These are phyloP conservation scores for Diaporthe australafricana DNA, from an alignment of 2,329 filamentous ascomycete genomes.

Conservation along the genomic window DNA sequence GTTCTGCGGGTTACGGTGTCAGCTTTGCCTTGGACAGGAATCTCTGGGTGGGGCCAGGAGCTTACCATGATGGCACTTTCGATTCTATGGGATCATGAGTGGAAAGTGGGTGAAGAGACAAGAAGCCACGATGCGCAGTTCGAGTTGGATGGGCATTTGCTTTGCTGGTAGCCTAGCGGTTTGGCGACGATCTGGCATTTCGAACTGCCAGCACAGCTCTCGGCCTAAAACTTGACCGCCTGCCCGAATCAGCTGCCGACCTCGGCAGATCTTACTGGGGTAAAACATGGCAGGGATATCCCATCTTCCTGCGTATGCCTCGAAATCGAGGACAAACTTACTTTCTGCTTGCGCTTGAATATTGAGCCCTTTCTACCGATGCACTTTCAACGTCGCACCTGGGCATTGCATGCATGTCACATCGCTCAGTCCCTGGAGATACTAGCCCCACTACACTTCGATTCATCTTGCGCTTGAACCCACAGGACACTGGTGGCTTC, in stretches of 20 bases:
- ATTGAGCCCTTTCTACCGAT: too few relatives aligned
- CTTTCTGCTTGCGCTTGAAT: too few relatives aligned
- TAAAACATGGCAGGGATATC: not conserved
- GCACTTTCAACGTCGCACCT: too few relatives aligned
- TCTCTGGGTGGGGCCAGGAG: fast-evolving
- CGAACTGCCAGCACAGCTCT: slow-evolving; percentile 9
- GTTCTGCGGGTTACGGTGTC: slow-evolving; percentile 65
- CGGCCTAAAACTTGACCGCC: slow-evolving; percentile 2
- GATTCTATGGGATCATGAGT: not conserved
- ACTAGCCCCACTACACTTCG: too few relatives aligned
- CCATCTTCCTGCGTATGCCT: fast-evolving
- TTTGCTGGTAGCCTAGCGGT: not conserved
- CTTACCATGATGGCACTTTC: slow-evolving; percentile 19
- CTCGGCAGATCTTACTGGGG: not conserved
- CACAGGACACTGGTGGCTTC: too few relatives aligned
- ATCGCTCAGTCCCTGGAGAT: too few relatives aligned
- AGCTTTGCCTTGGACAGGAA: not conserved
- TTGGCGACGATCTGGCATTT: slow-evolving; percentile 24
- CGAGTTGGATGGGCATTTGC: not conserved
- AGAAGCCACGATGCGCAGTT: too few relatives aligned
- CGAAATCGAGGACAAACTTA: not conserved
- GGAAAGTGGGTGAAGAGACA: not conserved
- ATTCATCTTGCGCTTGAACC: too few relatives aligned
- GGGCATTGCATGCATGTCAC: too few relatives aligned
- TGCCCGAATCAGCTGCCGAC: not conserved